Percentiles rank a stretch among this genome's conserved stretches.
Conservation (phyloP, 2,329 filamentous ascomycete genomes). For the Colletotrichum sp. region DNA sequence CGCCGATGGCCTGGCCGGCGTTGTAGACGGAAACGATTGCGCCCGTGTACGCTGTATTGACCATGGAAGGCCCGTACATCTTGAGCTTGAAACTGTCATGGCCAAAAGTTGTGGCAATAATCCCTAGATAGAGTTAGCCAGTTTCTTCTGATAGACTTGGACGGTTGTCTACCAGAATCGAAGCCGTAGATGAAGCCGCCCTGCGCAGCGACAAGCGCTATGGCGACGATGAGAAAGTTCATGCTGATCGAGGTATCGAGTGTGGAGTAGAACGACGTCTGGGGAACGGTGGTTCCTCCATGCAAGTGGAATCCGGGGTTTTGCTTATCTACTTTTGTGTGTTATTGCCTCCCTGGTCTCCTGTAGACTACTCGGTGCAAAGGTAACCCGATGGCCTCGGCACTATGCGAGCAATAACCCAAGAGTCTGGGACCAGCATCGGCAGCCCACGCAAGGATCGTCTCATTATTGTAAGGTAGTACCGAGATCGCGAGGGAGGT, state of each 20-base stretch:
- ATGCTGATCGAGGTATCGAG: background rate
- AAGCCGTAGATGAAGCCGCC: constrained; percentile 27
- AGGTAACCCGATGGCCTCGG: background rate
- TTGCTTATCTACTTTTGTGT: background rate
- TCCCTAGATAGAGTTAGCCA: constrained; percentile 24
- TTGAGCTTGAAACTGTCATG: constrained; percentile 35
- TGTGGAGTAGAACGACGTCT: background rate
- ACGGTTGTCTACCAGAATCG: background rate
- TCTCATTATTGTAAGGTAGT: background rate
- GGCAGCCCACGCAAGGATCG: background rate
- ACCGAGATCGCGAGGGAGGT: background rate
- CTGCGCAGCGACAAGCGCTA: constrained; percentile 25
- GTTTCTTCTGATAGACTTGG: background rate
- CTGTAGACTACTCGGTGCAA: background rate
- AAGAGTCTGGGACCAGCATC: background rate
- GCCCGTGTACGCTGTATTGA: constrained; percentile 29
- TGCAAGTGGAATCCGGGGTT: background rate
- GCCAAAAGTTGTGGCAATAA: constrained; percentile 36
- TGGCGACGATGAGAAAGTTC: constrained; percentile 23
- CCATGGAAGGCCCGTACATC: constrained; percentile 31
- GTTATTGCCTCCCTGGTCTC: background rate
- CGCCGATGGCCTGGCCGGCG: constrained; percentile 35
- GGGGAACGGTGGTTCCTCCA: background rate
- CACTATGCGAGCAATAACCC: background rate
- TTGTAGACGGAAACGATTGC: constrained; percentile 38